Conservation (phyloP, 257 asterid species). For the Eustoma russellianum region DNA sequence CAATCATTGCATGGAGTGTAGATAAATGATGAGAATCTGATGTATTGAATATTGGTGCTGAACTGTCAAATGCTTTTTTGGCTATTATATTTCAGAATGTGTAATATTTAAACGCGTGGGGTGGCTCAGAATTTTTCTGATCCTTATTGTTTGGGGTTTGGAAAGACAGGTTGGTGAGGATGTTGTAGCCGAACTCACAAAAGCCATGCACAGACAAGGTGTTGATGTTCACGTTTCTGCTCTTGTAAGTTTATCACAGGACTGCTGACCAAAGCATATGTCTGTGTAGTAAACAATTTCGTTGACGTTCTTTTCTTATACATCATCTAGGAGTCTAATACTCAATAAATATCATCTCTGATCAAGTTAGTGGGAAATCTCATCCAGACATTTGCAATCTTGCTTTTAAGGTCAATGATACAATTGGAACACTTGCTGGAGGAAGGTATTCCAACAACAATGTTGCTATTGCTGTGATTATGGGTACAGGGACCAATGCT, state of each 20-base stretch:
- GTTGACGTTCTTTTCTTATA: not conserved
- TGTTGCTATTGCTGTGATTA: slow-evolving; percentile 64
- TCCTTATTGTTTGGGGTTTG: not conserved
- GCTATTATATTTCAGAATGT: too few relatives aligned
- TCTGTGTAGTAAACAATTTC: not conserved
- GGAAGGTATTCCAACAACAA: slow-evolving; percentile 58
- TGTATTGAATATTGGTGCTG: too few relatives aligned
- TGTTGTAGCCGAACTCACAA: slow-evolving; percentile 58
- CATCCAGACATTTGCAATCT: slow-evolving; percentile 10
- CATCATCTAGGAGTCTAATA: too few relatives aligned
- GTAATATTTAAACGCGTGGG: not conserved
- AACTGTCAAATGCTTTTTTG: not conserved
- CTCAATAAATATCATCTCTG: too few relatives aligned
- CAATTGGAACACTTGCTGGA: slow-evolving; percentile 87
- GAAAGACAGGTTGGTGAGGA: slow-evolving; percentile 69
- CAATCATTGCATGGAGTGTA: not conserved
- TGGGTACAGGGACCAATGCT: slow-evolving; percentile 93
- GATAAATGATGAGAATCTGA: too few relatives aligned
- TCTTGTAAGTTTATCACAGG: slow-evolving; percentile 34
- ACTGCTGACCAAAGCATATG: not conserved
- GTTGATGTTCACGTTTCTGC: slow-evolving; percentile 71
- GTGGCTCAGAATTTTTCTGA: not conserved
- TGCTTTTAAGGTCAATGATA: slow-evolving; percentile 66
- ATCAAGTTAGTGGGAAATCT: not conserved
- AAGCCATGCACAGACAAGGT: slow-evolving; percentile 67